Evolutionary conservation across 1,284 basidiomycete species (phyloP).

Genomic region (Thelephora terrestris): DNA sequence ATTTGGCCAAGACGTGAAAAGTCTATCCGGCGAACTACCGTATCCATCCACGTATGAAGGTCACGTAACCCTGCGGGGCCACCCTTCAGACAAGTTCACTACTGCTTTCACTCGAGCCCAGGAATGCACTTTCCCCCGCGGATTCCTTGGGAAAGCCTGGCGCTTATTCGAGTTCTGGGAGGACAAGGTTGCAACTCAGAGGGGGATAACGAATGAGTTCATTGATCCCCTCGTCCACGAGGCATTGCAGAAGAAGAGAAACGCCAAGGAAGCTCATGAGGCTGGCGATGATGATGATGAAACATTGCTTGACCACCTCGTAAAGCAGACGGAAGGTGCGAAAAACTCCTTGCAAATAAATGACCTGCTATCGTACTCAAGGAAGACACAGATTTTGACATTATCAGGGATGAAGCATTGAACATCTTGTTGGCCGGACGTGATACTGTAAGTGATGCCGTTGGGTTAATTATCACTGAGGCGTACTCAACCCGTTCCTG

Average conservation of each 20-base stretch:
- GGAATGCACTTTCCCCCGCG: slow-evolving; percentile 26
- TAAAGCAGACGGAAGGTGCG: slow-evolving; percentile 12
- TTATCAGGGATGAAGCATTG: slow-evolving; percentile 11
- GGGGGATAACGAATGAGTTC: slow-evolving; percentile 23
- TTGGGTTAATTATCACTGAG: not conserved
- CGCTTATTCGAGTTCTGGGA: slow-evolving; percentile 37
- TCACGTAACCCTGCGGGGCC: slow-evolving; percentile 12
- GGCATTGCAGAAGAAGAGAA: slow-evolving; percentile 21
- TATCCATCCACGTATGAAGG: slow-evolving; percentile 14
- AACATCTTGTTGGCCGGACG: slow-evolving; percentile 23
- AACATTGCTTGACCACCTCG: slow-evolving; percentile 14
- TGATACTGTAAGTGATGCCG: slow-evolving; percentile 13
- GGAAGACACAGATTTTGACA: slow-evolving; percentile 13
- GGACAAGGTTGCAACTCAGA: slow-evolving; percentile 32
- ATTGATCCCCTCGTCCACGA: slow-evolving; percentile 27
- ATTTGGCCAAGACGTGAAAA: slow-evolving; percentile 25
- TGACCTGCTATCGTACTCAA: not conserved
- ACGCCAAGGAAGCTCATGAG: not conserved
- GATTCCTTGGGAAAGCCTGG: slow-evolving; percentile 32
- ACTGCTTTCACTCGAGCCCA: slow-evolving; percentile 23
- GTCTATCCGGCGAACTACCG: slow-evolving; percentile 22
- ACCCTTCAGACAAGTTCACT: slow-evolving; percentile 21
- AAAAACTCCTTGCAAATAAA: not conserved
- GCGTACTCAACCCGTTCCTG: not conserved
- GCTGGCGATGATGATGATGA: slow-evolving; percentile 7